These are phyloP conservation scores for Avena atlantica DNA, from an alignment of 176 grass and related monocot species.

Conservation along the genomic window DNA sequence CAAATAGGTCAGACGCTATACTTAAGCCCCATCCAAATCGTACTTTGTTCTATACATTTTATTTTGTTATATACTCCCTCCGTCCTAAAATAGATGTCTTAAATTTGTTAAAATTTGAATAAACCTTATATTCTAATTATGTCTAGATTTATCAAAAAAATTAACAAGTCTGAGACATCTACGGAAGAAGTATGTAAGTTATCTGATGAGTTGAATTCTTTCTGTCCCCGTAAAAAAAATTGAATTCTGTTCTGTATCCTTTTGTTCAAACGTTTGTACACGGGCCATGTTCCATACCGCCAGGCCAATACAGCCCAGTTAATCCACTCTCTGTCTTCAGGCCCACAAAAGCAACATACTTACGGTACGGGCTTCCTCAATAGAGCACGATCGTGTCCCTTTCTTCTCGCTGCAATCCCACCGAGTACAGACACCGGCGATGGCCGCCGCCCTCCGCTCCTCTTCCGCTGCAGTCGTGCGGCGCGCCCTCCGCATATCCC, in stretches of 20 bases:
- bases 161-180: too few relatives aligned
- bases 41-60: too few relatives aligned
- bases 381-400: neutral
- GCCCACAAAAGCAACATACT: neutral
- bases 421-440: conserved; percentile 29
- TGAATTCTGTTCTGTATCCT: neutral
- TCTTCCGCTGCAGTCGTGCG: conserved; percentile 41
- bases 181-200: too few relatives aligned
- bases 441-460: conserved; percentile 73
- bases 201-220: too few relatives aligned
- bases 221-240: too few relatives aligned
- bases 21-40: too few relatives aligned
- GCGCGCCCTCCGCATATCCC: conserved; percentile 44
- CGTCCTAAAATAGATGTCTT: too few relatives aligned
- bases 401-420: conserved; percentile 35
- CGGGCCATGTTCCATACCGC: neutral
- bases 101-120: too few relatives aligned
- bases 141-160: too few relatives aligned
- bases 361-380: neutral
- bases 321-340: neutral
- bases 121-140: too few relatives aligned
- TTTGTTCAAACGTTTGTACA: neutral
- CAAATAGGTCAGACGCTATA: too few relatives aligned
- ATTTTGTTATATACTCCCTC: too few relatives aligned
- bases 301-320: neutral